Evolutionary conservation across 2,329 filamentous ascomycete genomes (phyloP), one percentile per base, ranked within the genome.

Genomic region (Trichoderma citrinoviride): DNA sequence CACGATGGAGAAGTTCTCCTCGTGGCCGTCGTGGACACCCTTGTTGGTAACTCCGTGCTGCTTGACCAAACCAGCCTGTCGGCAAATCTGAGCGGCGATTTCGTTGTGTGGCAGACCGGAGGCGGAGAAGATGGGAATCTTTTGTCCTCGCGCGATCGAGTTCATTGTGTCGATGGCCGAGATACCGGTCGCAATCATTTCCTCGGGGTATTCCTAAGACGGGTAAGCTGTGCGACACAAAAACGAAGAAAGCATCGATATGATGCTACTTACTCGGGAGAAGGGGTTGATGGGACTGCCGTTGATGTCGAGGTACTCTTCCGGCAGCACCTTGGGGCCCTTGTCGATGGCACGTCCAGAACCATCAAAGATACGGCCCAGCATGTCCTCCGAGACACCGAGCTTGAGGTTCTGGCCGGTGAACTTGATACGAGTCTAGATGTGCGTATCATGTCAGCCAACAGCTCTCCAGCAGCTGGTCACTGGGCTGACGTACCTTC

Each of bases 171-270:
- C 94, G 75, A 99, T 98, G 76, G 95, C 93, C 68, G 94, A 98
- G 79, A 99, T 99, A 88, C 95, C 95, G 54, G 95, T 99, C 41
- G 94, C 95, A 74, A 99, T 98, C 94, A 99, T 99, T 82, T 99
- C 96, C 83, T 99, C 95, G 74, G 95, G 95, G 77, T 99, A 99
- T 71, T 97, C 92, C 92, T 96, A 69, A 47, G 41, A 61, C 43
- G 74, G 27, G 56, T 57, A 54, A 52, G 33, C 17, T 12, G 41
- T 46, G 27, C n/a, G 17, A 17, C 17, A 23, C 29, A 4, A n/a
- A 8, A 12, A 19, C 14, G 23, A 53, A 14, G 40, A 2, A 47
- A 19, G 23, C 12, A 52, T 12, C 23, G 6, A 14, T 23, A 17
- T 14, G 19, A 15, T 21, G 10, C 37, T 14, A 58, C 58, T 41